Conservation (phyloP, 2,329 filamentous ascomycete genomes). For the Didymella pinodella region DNA sequence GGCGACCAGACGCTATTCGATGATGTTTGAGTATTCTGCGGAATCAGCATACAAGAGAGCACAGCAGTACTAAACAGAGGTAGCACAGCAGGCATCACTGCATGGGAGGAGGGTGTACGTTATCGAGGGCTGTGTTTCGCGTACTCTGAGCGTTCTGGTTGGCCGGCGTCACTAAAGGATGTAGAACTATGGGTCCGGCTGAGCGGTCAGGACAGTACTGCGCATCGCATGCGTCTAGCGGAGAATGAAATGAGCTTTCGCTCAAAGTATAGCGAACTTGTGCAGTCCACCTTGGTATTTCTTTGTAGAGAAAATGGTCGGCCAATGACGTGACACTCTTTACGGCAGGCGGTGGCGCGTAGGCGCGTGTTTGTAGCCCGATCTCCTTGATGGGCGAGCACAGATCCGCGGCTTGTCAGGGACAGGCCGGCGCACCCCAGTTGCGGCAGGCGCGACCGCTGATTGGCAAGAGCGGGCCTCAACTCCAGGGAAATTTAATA, state of each 20-base stretch:
- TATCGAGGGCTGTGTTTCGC: conserved; percentile 24
- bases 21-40: conserved; percentile 54
- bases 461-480: conserved; percentile 33
- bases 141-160: conserved; percentile 28
- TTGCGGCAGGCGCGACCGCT: conserved; percentile 24
- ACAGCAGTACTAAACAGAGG: conserved; percentile 8
- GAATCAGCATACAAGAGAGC: conserved; percentile 52
- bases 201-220: conserved; percentile 16
- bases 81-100: conserved; percentile 1
- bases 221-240: conserved; percentile 9
- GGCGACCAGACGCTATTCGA: conserved; percentile 80
- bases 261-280: conserved; percentile 1
- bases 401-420: conserved; percentile 27
- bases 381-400: conserved; percentile 16
- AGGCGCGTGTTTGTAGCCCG: conserved; percentile 33
- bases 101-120: conserved; percentile 4
- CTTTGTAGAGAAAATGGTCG: conserved; percentile 5
- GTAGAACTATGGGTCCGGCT: conserved; percentile 27
- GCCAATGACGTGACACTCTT: conserved; percentile 34
- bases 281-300: conserved; percentile 9
- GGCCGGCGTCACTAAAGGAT: conserved; percentile 23
- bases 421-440: conserved; percentile 33
- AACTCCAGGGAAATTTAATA: conserved; percentile 40
- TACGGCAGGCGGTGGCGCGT: conserved; percentile 27
- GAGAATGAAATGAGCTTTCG: conserved; percentile 13